Evolutionary conservation across 2,329 filamentous ascomycete genomes (phyloP).

Genomic region (Dactylonectria macrodidyma): DNA sequence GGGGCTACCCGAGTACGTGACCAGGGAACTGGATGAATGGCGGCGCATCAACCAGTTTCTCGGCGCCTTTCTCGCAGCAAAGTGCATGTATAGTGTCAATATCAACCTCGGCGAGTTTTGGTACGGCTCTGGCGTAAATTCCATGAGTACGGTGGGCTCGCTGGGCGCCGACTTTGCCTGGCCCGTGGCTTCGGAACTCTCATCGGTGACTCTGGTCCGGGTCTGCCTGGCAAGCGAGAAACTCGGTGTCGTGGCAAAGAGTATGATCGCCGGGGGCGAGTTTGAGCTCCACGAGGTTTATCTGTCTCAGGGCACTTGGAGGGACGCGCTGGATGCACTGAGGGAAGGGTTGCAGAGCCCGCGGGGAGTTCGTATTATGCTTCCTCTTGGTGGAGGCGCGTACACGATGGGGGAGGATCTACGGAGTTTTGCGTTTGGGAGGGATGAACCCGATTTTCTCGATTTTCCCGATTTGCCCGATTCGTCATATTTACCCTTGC

Average conservation of each 20-base stretch:
- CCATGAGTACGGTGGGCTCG: neutral
- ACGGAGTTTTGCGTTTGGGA: neutral
- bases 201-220: neutral
- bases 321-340: neutral
- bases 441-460: no score
- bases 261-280: neutral
- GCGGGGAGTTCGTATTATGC: neutral
- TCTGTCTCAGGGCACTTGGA: conserved; percentile 1
- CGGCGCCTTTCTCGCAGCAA: neutral
- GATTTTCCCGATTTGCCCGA: neutral
- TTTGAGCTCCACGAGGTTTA: neutral
- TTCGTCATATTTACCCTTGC: neutral
- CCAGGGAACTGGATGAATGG: neutral
- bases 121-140: conserved; percentile 1
- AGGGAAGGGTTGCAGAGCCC: conserved; percentile 5
- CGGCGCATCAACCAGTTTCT: conserved; percentile 5
- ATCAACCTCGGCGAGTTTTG: conserved; percentile 6
- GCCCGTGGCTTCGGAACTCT: neutral
- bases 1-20: neutral
- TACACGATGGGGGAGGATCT: neutral
- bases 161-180: neutral
- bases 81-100: neutral
- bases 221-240: neutral
- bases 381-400: neutral
- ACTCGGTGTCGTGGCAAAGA: neutral